A percentile compares a stretch with the other conserved stretches of the same genome.
These are phyloP conservation scores for Luzula sylvatica DNA, from an alignment of 176 grass and related monocot genomes.

Conservation along the genomic window DNA sequence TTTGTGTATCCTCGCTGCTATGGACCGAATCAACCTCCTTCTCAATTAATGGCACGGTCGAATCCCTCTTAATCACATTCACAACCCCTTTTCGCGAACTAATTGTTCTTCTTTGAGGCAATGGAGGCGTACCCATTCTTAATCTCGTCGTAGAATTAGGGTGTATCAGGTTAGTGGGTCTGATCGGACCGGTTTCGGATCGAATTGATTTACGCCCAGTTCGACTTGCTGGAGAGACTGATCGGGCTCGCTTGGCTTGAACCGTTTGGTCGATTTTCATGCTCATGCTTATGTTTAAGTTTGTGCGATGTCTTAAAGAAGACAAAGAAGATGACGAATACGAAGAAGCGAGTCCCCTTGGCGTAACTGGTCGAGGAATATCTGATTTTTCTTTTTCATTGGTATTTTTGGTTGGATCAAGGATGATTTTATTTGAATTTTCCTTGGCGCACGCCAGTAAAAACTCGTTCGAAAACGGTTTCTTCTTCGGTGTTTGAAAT, in stretches of 20 bases:
- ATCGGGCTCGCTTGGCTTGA: constrained; percentile 8
- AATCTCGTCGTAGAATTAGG: not conserved
- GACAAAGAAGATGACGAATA: not conserved
- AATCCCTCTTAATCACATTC: constrained; percentile 7
- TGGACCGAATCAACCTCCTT: not conserved
- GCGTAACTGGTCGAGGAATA: constrained; percentile 1
- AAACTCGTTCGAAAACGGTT: constrained; percentile 16
- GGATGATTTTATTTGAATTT: constrained; percentile 16
- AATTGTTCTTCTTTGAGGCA: not conserved
- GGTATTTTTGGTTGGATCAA: constrained; percentile 7
- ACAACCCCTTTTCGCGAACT: constrained; percentile 2
- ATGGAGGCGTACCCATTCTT: not conserved
- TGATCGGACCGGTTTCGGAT: not conserved
- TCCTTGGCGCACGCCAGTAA: constrained; percentile 2
- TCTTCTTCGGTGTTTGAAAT: not conserved
- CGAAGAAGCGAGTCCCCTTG: not conserved
- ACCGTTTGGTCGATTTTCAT: constrained; percentile 5
- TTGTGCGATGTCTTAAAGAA: constrained; percentile 11
- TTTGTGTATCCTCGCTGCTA: not conserved
- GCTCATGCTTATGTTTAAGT: constrained; percentile 1
- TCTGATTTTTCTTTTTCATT: not conserved
- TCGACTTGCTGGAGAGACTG: constrained; percentile 9
- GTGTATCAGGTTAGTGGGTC: not conserved
- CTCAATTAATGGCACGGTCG: not conserved
- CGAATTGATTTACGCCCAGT: constrained; percentile 14